These are phyloP conservation scores for Phytophthora tentaculata DNA, from an alignment of 352 stramenopile genomes.

Conservation along the genomic window DNA sequence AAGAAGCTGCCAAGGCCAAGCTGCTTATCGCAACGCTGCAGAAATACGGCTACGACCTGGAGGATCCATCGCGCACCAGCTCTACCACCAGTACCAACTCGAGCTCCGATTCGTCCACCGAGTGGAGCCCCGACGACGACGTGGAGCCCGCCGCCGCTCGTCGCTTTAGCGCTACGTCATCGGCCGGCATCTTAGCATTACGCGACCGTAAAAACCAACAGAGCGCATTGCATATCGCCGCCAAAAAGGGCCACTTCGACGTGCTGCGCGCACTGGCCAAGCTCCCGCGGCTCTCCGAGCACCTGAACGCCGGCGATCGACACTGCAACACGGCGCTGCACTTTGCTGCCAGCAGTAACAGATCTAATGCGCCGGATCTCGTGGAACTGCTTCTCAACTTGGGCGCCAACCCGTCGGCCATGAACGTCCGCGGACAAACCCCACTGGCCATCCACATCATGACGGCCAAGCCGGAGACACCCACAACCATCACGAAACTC, in stretches of 20 bases:
- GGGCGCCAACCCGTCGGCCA: constrained; percentile 60
- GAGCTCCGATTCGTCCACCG: constrained; percentile 39
- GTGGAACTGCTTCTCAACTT: constrained; percentile 75
- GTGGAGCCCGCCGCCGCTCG: constrained; percentile 27
- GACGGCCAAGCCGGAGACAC: constrained; percentile 67
- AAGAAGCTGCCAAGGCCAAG: constrained; percentile 66
- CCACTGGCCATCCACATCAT: constrained; percentile 87
- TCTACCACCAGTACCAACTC: constrained; percentile 36
- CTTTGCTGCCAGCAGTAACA: constrained; percentile 73
- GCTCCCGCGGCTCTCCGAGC: constrained; percentile 70
- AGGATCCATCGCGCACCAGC: constrained; percentile 38
- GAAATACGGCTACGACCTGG: constrained; percentile 86
- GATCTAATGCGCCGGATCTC: constrained; percentile 63
- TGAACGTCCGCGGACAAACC: constrained; percentile 86
- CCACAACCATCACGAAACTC: constrained; percentile 53
- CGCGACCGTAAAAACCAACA: constrained; percentile 87
- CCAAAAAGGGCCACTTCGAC: constrained; percentile 85
- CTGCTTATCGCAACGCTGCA: constrained; percentile 83
- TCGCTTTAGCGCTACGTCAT: constrained; percentile 40
- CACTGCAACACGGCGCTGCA: constrained; percentile 86
- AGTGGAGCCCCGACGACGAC: constrained; percentile 45
- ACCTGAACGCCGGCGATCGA: constrained; percentile 78
- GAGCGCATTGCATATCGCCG: constrained; percentile 84
- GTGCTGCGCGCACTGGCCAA: constrained; percentile 82
- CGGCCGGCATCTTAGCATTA: constrained; percentile 74